Conservation (phyloP, 495 filamentous ascomycete species). For the Trichoderma virens region DNA sequence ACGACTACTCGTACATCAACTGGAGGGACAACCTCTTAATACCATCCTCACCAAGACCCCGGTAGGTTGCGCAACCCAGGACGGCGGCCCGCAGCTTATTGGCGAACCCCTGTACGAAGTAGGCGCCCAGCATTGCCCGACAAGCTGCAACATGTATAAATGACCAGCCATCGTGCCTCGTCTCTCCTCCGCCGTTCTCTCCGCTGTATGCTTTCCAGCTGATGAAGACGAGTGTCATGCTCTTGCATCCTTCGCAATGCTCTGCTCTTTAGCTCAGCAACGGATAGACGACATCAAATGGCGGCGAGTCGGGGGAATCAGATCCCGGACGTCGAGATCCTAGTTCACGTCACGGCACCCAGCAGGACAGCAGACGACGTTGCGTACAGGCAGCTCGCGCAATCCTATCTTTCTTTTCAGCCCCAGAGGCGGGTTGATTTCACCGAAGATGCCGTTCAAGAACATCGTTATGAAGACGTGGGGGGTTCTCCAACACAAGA, state of each 20-base stretch:
- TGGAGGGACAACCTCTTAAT: no score
- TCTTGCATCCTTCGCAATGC: not conserved
- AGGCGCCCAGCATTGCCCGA: not conserved
- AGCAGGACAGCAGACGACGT: constrained; percentile 53
- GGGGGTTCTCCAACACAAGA: not conserved
- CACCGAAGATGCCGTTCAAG: constrained; percentile 9
- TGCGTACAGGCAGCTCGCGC: constrained; percentile 52
- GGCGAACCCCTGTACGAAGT: not conserved
- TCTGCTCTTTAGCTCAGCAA: constrained; percentile 14
- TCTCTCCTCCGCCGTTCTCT: not conserved
- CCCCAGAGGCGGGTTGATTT: constrained; percentile 17
- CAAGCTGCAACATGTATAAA: not conserved
- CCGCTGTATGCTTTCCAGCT: not conserved
- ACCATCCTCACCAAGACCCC: not conserved
- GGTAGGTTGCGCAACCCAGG: not conserved
- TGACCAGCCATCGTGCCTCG: not conserved
- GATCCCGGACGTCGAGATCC: constrained; percentile 45
- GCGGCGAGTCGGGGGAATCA: not conserved
- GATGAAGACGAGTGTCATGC: not conserved
- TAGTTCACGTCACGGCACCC: constrained; percentile 62
- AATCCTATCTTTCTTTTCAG: constrained; percentile 54
- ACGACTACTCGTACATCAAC: no score
- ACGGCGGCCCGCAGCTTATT: not conserved
- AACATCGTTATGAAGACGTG: constrained; percentile 4
- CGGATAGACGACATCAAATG: constrained; percentile 16